These are phyloP conservation scores for Syzygium syzygioides DNA, from an alignment of 441 rosid species.

Conservation along the genomic window DNA sequence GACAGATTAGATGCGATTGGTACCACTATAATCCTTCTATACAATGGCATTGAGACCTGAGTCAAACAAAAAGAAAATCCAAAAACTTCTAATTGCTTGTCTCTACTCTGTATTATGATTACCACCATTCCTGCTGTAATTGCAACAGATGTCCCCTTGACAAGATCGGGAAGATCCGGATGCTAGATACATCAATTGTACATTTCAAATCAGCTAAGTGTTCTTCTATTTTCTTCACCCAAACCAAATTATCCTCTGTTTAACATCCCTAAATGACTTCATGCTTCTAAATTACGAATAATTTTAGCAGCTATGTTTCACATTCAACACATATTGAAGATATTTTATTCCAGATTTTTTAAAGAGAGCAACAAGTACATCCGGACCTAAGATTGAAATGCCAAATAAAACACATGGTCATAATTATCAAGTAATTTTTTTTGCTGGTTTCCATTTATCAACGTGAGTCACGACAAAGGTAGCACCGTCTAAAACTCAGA, in stretches of 20 bases:
- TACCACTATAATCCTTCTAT: not conserved
- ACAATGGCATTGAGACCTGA: not conserved
- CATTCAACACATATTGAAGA: not conserved
- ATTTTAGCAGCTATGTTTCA: not conserved
- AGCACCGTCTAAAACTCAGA: not conserved
- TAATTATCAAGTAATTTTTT: not conserved
- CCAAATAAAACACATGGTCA: not conserved
- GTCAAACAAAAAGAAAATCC: not conserved
- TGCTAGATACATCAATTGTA: not conserved
- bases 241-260: not conserved
- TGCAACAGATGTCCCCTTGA: not conserved
- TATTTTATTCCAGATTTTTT: not conserved
- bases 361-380: not conserved
- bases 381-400: not conserved
- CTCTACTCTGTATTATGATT: not conserved
- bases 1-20: not conserved
- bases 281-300: not conserved
- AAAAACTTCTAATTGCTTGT: not conserved
- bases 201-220: not conserved
- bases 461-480: not conserved
- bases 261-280: not conserved
- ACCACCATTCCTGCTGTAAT: not conserved
- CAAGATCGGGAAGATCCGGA: not conserved
- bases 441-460: not conserved
- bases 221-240: not conserved